These are phyloP conservation scores for Xylaria digitata DNA, from an alignment of 2,329 filamentous ascomycete genomes.

Conservation along the genomic window DNA sequence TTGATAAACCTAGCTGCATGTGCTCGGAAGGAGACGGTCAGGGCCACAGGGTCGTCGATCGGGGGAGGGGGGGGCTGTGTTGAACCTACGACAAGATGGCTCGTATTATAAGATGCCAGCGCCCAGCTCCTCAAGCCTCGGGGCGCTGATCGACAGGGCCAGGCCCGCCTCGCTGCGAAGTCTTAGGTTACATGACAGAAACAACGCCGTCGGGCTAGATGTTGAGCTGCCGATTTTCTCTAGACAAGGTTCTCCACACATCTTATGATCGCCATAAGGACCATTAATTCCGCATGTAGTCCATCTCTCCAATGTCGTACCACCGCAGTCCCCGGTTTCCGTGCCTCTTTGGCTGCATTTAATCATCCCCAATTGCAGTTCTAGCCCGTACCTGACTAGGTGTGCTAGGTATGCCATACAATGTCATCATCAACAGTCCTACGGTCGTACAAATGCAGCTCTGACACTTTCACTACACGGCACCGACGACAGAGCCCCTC, in stretches of 20 bases:
- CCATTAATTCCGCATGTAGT: conserved; percentile 33
- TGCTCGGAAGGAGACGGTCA: conserved; percentile 14
- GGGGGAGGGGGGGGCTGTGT: not conserved
- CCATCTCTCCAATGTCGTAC: conserved; percentile 24
- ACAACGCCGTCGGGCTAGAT: conserved; percentile 21
- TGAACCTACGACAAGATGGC: conserved; percentile 1
- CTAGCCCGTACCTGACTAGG: not conserved
- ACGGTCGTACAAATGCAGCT: not conserved
- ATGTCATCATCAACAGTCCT: not conserved
- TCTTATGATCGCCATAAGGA: conserved; percentile 27
- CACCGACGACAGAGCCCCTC: not conserved
- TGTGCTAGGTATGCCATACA: conserved; percentile 4
- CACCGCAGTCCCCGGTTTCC: conserved; percentile 12
- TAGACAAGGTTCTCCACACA: conserved; percentile 46
- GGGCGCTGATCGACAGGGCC: conserved; percentile 38
- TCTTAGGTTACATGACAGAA: conserved; percentile 37
- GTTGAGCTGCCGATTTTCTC: conserved; percentile 33
- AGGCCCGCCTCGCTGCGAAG: conserved; percentile 33
- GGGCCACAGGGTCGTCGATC: conserved; percentile 11
- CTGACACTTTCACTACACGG: not conserved
- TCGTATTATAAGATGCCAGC: conserved; percentile 27
- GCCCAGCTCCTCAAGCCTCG: conserved; percentile 23
- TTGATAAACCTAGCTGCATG: conserved; percentile 34
- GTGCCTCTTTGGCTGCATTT: conserved; percentile 18
- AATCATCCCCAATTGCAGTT: not conserved